Evolutionary conservation across 352 stramenopile species (phyloP), one percentile per base, ranked within the genome.

Genomic region (Globisporangium paddicum): DNA sequence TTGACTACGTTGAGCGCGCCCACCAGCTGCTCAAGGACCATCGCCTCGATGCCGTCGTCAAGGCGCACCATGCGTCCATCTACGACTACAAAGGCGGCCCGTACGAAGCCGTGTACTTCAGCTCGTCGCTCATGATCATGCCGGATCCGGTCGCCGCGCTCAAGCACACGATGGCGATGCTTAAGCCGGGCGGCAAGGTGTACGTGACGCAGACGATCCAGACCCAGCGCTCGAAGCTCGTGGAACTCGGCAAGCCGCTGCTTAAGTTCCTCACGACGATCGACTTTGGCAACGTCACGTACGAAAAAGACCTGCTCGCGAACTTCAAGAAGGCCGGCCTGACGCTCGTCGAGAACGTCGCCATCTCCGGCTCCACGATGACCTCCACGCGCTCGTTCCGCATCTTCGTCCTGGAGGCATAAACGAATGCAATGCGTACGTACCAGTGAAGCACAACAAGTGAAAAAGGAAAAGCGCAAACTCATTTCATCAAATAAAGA

Each of bases 191-290:
- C 28, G 87, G 86, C 13, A 63, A 63, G 14, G 57, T 63, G 55
- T 96, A 95, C 74, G 80, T 96, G 44, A 97, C 91, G 37, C 90
- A 97, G 65, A 98, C 91, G 28, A 96, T 96, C 73, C 91, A 97
- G 73, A 91, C 81, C 28, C 60, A 69, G 51, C 72, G 69, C 42
- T 91, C 79, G 42, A 77, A 69, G 63, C 45, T 91, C 49, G 74
- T 84, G 40, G 77, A 91, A 67, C 54, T 84, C 19, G 71, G 88
- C 55, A 98, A 98, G 68, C 88, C 88, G 37, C 64, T 96, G 54
- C 72, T 98, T 62, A 96, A 96, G 75, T 96, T 95, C 71, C 69
- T 94, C 62, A 97, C 89, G 62, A 96, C 89, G 26, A 95, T 98
- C 67, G 91, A 98, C 65, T 98, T 98, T 71, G 91, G 91, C 49